Conservation (phyloP, 805 yeast species). For the Candida arabinofermentans region DNA sequence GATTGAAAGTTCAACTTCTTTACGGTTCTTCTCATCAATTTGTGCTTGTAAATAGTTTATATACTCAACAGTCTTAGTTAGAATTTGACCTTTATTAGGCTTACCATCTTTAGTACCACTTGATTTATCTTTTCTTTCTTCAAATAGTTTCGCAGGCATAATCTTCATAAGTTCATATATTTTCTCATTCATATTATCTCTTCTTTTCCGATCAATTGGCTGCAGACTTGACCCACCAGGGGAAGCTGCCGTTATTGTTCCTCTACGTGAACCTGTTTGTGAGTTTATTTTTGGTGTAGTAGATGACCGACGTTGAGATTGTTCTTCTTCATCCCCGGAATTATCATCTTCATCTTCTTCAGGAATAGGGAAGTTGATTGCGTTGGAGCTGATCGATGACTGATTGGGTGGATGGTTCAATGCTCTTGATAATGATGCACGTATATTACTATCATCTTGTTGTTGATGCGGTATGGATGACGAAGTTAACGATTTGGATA, state of each 20-base stretch:
- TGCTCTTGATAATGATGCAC: constrained; percentile 21
- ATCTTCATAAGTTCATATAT: constrained; percentile 43
- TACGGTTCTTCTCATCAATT: constrained; percentile 74
- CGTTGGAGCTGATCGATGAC: too few relatives aligned
- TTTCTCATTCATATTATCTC: constrained; percentile 56
- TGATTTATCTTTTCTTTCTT: constrained; percentile 41
- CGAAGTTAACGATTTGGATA: not conserved
- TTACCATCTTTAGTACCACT: constrained; percentile 79
- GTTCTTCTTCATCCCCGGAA: constrained; percentile 7
- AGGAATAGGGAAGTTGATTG: constrained; percentile 13
- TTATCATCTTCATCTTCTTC: constrained; percentile 14
- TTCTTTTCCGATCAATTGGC: constrained; percentile 41
- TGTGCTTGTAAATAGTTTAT: constrained; percentile 61
- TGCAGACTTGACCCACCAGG: constrained; percentile 13
- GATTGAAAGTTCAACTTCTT: constrained; percentile 70
- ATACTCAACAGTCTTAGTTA: constrained; percentile 72
- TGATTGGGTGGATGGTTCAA: constrained; percentile 8
- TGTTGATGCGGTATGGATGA: constrained; percentile 3
- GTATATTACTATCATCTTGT: constrained; percentile 9
- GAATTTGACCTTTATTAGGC: constrained; percentile 80
- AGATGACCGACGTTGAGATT: not conserved
- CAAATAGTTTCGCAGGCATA: constrained; percentile 35
- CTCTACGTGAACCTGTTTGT: constrained; percentile 12
- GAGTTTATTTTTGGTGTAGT: not conserved
- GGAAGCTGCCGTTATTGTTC: constrained; percentile 10